Conservation (phyloP, 805 yeast genomes). For the Candida nemodendra region DNA sequence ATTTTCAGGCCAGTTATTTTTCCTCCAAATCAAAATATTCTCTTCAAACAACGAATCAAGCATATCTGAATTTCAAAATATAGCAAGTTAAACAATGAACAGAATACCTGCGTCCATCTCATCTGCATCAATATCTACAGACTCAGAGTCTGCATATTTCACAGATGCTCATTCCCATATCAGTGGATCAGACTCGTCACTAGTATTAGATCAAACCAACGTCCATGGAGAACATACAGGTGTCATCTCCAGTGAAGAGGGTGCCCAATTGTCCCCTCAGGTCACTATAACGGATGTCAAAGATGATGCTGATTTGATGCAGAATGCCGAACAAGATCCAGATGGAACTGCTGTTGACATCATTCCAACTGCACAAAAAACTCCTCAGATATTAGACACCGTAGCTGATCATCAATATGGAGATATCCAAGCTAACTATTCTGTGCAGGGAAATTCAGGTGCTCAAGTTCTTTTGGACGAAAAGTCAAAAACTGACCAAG, state of each 20-base stretch:
- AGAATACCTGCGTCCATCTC: constrained; percentile 7
- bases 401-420: neutral
- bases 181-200: constrained; percentile 10
- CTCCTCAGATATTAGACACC: neutral
- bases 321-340: neutral
- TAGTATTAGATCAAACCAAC: too few species aligned
- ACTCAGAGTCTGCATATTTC: constrained; percentile 22
- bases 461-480: neutral
- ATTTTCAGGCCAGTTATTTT: too few species aligned
- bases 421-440: neutral
- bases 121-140: constrained; percentile 17
- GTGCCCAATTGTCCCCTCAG: too few species aligned
- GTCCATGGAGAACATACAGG: too few species aligned
- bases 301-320: constrained; percentile 2
- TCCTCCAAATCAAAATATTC: too few species aligned
- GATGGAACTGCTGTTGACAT: neutral
- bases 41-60: too few species aligned
- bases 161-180: constrained; percentile 25
- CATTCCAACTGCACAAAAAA: neutral
- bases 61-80: too few species aligned
- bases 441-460: neutral
- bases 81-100: too few species aligned
- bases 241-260: too few species aligned
- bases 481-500: constrained; percentile 1
- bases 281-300: constrained; percentile 22